Evolutionary conservation across 192 early-diverging fungal genomes (phyloP), one percentile per base, ranked within the genome.

Genomic region (Umbelopsis sp.): DNA sequence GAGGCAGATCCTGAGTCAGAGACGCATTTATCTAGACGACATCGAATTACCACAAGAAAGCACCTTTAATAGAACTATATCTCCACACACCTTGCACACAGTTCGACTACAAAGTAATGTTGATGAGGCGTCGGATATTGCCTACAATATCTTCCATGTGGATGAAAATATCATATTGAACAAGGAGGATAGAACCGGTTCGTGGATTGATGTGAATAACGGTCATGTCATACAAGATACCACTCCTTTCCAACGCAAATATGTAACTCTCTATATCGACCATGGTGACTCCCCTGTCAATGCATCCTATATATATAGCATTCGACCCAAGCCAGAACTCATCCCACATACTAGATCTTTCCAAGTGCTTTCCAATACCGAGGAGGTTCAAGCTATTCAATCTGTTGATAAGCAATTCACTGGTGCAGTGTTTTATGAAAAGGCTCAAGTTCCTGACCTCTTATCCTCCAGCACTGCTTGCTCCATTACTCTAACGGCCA

Each of bases 191-290:
- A 8, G 20, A 31, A 62, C 56, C 1, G 56, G 56, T 17, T 62
- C 56, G 34, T 62, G 56, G 56, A 34, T 62, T 7, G 56, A 62
- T 62, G 56, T 62, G 25, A 62, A 62, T 32, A 62, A 62, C 29
- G 56, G 56, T 1, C 56, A 62, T 62, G 31, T 62, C 12, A 62
- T 62, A 20, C 56, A 62, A 14, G 56, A 62, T 17, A 62, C 11
- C 20, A 62, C 56, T 2, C 56, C 56, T 20, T 62, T 62, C 6
- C 26, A 29, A 20, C 56, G 56, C 32, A 62, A 62, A 34, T 62
- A 62, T 32, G 56, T 26, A 11, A 62, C 17, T 16, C 16, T 62
- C 3, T 6, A 29, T 3, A 62, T 62, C 17, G 56, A 62, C 31
- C 56, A 62, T 34, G 56, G 56, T 0, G 17, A 36, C 31, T 62